Evolutionary conservation across 441 rosid species (phyloP).

Genomic region (Flueggea neowawraea): DNA sequence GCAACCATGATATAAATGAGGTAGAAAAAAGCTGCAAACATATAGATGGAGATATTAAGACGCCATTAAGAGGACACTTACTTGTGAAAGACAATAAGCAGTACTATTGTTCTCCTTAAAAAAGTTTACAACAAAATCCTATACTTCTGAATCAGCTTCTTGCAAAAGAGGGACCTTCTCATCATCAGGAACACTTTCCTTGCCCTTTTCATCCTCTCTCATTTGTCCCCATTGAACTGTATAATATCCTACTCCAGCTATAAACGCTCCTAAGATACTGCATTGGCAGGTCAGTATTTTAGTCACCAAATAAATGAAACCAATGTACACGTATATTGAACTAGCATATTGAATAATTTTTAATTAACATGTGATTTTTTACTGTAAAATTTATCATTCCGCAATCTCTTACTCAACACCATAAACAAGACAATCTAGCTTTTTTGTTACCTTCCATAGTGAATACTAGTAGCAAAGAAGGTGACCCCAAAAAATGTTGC

Average conservation of each 20-base stretch:
- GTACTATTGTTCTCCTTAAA: neutral
- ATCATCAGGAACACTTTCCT: slow-evolving; percentile 11
- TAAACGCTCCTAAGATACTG: slow-evolving; percentile 67
- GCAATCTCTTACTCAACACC: too few relatives aligned
- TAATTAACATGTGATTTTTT: too few relatives aligned
- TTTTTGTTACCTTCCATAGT: slow-evolving; percentile 62
- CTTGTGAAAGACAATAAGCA: neutral
- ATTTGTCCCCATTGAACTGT: slow-evolving; percentile 59
- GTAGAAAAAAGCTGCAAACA: too few relatives aligned
- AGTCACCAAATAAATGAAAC: too few relatives aligned
- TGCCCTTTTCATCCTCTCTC: slow-evolving; percentile 38
- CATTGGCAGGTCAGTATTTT: neutral
- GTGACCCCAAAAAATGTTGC: slow-evolving; percentile 55
- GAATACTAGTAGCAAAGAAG: slow-evolving; percentile 75
- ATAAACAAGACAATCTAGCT: too few relatives aligned
- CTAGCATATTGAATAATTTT: too few relatives aligned
- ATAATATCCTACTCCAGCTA: slow-evolving; percentile 64
- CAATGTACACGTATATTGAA: too few relatives aligned
- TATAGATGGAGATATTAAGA: too few relatives aligned
- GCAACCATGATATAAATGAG: too few relatives aligned
- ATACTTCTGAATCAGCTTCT: slow-evolving; percentile 31
- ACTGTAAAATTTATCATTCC: too few relatives aligned
- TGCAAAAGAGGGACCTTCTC: slow-evolving; percentile 52
- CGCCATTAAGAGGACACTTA: neutral
- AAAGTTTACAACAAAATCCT: neutral